Percentiles rank a stretch among this genome's conserved stretches.
Conservation (phyloP, 2,329 filamentous ascomycete genomes). For the Ophiostoma sp. region DNA sequence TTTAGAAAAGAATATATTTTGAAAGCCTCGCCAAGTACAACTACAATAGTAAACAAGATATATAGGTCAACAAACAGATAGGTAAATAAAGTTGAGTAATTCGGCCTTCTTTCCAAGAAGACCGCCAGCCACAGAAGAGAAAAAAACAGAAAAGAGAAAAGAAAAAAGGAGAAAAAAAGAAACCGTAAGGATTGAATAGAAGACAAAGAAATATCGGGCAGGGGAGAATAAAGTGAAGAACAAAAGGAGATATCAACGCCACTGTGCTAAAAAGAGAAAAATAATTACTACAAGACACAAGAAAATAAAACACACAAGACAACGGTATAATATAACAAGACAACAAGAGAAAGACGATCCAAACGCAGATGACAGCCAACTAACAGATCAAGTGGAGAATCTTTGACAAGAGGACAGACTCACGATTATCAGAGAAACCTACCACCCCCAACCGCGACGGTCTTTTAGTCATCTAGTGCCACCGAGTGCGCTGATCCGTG, state of each 20-base stretch:
- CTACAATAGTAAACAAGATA: slow-evolving; percentile 6
- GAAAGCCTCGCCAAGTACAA: slow-evolving; percentile 9
- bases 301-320: slow-evolving; percentile 1
- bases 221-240: slow-evolving; percentile 5
- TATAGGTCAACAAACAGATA: neutral
- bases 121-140: slow-evolving; percentile 11
- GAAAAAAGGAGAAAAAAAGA: slow-evolving; percentile 10
- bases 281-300: slow-evolving; percentile 7
- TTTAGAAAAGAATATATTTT: slow-evolving; percentile 1
- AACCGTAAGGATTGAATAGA: slow-evolving; percentile 14
- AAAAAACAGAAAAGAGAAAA: slow-evolving; percentile 14
- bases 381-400: neutral
- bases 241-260: slow-evolving; percentile 26
- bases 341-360: slow-evolving; percentile 5
- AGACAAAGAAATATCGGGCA: slow-evolving; percentile 16
- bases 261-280: slow-evolving; percentile 15
- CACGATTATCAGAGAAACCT: neutral
- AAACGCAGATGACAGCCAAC: neutral
- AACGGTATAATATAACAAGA: slow-evolving; percentile 11
- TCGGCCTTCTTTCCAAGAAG: slow-evolving; percentile 8
- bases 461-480: slow-evolving; percentile 41
- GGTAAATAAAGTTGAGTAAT: neutral
- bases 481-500: slow-evolving; percentile 59
- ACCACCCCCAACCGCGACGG: slow-evolving; percentile 30
- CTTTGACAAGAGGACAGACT: neutral